Evolutionary conservation across 371 early-diverging fungal genomes (phyloP).

Genomic region (Circinella minor): DNA sequence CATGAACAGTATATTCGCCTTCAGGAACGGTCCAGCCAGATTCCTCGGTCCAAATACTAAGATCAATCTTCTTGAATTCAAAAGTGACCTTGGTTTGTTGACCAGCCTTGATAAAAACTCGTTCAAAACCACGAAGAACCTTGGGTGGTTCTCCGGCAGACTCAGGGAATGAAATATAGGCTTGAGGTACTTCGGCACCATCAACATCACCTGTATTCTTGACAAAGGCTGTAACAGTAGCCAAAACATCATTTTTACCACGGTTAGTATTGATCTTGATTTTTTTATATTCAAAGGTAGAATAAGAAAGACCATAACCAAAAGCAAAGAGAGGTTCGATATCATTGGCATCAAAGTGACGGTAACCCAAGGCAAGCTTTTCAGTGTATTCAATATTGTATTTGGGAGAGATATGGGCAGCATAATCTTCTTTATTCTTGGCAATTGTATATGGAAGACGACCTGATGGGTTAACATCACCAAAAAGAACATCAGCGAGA

Average conservation of each 20-base stretch:
- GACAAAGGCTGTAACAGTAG: conserved; percentile 29
- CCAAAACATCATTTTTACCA: neutral
- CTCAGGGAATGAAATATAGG: conserved; percentile 50
- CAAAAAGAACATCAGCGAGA: conserved; percentile 58
- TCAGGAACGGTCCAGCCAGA: conserved; percentile 33
- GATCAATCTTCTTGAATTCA: conserved; percentile 23
- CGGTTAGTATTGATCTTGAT: conserved; percentile 7
- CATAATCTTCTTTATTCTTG: conserved; percentile 38
- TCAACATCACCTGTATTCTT: conserved; percentile 45
- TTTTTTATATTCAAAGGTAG: conserved; percentile 46
- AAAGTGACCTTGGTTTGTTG: conserved; percentile 30
- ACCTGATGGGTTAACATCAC: conserved; percentile 58
- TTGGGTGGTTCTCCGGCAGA: conserved; percentile 44
- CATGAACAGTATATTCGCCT: conserved; percentile 37
- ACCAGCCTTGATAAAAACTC: conserved; percentile 32
- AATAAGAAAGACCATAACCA: conserved; percentile 63
- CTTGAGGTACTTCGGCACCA: conserved; percentile 59
- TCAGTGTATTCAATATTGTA: conserved; percentile 47
- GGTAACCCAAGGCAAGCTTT: conserved; percentile 54
- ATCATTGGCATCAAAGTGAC: conserved; percentile 45
- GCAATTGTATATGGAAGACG: conserved; percentile 58
- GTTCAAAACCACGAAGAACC: conserved; percentile 51
- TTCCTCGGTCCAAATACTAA: conserved; percentile 35
- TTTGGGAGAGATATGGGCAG: conserved; percentile 43
- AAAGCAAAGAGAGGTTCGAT: conserved; percentile 57